Evolutionary conservation across 192 early-diverging fungal genomes (phyloP), one percentile per base, ranked within the genome.

Genomic region (Obelidium mucronatum): DNA sequence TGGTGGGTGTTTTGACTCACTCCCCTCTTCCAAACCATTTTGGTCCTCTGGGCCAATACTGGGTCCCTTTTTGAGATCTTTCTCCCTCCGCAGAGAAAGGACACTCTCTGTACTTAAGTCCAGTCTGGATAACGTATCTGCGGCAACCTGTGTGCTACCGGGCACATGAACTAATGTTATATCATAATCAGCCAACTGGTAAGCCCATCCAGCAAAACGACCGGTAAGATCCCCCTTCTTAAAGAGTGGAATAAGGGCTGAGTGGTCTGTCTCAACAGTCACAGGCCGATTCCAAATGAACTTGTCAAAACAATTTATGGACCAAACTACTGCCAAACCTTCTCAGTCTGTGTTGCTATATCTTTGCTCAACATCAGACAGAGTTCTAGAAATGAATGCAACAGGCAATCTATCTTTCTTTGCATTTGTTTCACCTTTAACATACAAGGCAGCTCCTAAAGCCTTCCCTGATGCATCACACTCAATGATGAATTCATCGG

Each of bases 281-380:
- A 85, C 80, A 4, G 56, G 67, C 22, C 62, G 17, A 13, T 75
- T 73, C 0, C 26, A 30, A 2, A 86, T 34, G n/a, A 68, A 82
- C 5, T 82, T 76, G 0, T 67, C 73, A 48, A 79, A 80, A 6
- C 76, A 55, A 28, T 56, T 30, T 0, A 83, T 31, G 19, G 76
- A 76, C 74, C 82, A 83, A 1, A 86, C 60, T 0, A 80, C 33
- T 0, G 82, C 82, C 0, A 80, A 44, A 22, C 63, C 80, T 40
- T 86, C 82, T 19, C 78, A 24, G 5, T 83, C 68, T 0, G 55
- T 78, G 1, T 67, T 65, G 1, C 72, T 28, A n/a, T 81, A 86
- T 33, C 56, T n/a, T 73, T 55, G 52, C 2, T 73, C 70, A 13
- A 58, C 70, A 37, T 3, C 11, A n/a, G 51, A 30, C 26, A 73